Percentiles rank a stretch among this genome's conserved stretches.
Evolutionary conservation across 2,329 filamentous ascomycete species (phyloP).

Genomic region (Hymenotorrendiella dingleyae): DNA sequence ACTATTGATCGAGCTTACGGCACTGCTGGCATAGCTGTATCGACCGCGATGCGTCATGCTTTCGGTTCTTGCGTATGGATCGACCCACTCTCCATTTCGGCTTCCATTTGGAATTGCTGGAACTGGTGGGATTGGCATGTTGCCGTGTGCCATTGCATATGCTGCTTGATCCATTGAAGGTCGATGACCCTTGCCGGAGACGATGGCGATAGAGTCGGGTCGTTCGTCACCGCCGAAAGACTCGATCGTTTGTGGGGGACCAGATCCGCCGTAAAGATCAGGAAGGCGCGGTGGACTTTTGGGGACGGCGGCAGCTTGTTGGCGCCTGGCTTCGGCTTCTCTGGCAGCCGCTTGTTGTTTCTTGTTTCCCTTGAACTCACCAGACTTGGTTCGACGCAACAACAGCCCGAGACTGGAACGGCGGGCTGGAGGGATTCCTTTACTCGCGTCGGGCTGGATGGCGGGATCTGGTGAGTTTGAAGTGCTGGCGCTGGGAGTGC

Average conservation of each 20-base stretch:
- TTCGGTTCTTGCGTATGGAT: constrained; percentile 77
- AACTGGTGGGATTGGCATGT: constrained; percentile 50
- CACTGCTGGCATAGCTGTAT: constrained; percentile 93
- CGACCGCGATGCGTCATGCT: constrained; percentile 96
- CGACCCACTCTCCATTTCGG: constrained; percentile 48
- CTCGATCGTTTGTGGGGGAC: constrained; percentile 22
- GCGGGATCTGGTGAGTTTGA: constrained; percentile 28
- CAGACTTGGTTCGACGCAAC: constrained; percentile 62
- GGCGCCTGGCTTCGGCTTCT: constrained; percentile 39
- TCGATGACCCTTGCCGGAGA: constrained; percentile 41
- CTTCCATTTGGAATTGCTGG: constrained; percentile 31
- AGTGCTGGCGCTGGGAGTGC: constrained; percentile 30
- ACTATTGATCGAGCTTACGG: constrained; percentile 86
- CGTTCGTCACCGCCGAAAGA: constrained; percentile 55
- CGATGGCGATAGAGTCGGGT: constrained; percentile 56
- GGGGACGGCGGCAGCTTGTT: constrained; percentile 47
- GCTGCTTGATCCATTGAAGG: constrained; percentile 48
- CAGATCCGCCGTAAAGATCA: constrained; percentile 34
- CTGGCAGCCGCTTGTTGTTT: constrained; percentile 44
- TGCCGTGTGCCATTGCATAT: constrained; percentile 25
- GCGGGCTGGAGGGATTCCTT: constrained; percentile 32
- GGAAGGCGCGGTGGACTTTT: constrained; percentile 55
- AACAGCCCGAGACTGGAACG: constrained; percentile 51
- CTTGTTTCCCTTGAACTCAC: constrained; percentile 57
- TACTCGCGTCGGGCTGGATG: constrained; percentile 26